phyloP scores from a whole-genome alignment of 2,329 filamentous ascomycete genomes.

The Sporothrix brasiliensis region DNA sequence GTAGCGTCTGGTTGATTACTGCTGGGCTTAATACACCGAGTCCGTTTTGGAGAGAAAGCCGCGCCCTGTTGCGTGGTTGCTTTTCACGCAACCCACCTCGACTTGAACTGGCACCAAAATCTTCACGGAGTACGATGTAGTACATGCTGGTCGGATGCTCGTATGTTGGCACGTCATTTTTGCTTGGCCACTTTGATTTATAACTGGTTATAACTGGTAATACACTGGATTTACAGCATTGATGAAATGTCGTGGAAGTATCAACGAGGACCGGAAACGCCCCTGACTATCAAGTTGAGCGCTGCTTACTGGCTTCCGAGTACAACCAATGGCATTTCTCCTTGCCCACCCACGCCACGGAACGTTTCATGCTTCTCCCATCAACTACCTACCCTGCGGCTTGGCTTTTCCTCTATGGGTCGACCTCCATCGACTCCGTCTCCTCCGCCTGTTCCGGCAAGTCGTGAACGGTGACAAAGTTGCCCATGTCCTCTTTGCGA shows the following conservation, averaged over 20 bases:
- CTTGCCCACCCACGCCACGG: slow-evolving; percentile 3
- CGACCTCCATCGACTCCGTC: slow-evolving; percentile 69
- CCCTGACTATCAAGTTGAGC: background rate
- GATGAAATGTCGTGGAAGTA: background rate
- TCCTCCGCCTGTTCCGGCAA: slow-evolving; percentile 60
- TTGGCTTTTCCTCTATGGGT: slow-evolving; percentile 51
- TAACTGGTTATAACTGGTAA: slow-evolving; percentile 12
- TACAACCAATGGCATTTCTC: background rate
- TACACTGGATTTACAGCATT: slow-evolving; percentile 21
- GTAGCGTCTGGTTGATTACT: background rate
- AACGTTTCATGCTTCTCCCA: slow-evolving; percentile 1
- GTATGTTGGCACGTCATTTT: background rate
- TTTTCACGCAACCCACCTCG: too few species aligned
- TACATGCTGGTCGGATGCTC: background rate
- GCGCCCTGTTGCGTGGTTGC: background rate
- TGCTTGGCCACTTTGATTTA: background rate
- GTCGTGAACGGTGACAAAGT: slow-evolving; percentile 91
- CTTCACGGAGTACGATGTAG: background rate
- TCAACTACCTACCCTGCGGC: background rate
- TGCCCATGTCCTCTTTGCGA: slow-evolving; percentile 87
- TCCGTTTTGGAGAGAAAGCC: background rate
- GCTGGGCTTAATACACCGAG: background rate
- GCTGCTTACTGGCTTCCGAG: background rate
- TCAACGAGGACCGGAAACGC: background rate
- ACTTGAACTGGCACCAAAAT: background rate